Base-by-base conservation (phyloP, 1,139 yeast species). In the Sugiyamaella xylanicola region DNA sequence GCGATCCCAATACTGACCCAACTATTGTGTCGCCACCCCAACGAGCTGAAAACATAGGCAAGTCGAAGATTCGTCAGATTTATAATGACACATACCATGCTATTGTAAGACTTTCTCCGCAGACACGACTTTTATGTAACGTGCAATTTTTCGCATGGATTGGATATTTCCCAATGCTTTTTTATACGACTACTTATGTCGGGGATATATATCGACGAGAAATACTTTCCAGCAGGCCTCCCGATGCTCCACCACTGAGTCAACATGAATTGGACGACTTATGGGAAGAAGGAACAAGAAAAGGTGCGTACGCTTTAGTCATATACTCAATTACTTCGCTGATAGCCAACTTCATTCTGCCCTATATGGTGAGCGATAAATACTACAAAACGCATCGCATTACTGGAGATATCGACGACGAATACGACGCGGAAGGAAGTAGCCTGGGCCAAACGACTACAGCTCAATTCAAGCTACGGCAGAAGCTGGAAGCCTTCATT, bases 1-100 rank as follows among this genome's bases (percentile, higher is more conserved):
- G 78, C 50, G 74, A 79, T 53, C 83, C 83, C 1, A 72, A 71
- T 16, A 65, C 68, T 2, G 83, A 79, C 42, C 59, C 60, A 5
- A 55, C 61, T 11, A 56, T 77, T 22, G 53, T 52, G 19, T 47
- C 54, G 21, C 36, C 56, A 19, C 44, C 51, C 13, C 47, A 13
- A 60, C 69, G n/a, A 76, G 72, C 59, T 21, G 66, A 66, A 52
- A 66, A 66, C 50, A 72, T 65, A 45, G 57, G 62, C 22, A 46
- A 66, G 69, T 51, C 42, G 48, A 59, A 59, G 46, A 47, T 62
- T 16, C 40, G 40, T 16, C 59, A 54, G 37, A 54, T 62, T 19
- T 61, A 57, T 53, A 50, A 50, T 35, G 53, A 50, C 11, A 79
- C 81, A 0, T 52, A 65, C 1, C 65, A 68, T 8, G 77, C 81